Percentiles rank a stretch among this genome's conserved stretches.
Evolutionary conservation across 495 filamentous ascomycete genomes (phyloP).

Genomic region (Cercophora samala): DNA sequence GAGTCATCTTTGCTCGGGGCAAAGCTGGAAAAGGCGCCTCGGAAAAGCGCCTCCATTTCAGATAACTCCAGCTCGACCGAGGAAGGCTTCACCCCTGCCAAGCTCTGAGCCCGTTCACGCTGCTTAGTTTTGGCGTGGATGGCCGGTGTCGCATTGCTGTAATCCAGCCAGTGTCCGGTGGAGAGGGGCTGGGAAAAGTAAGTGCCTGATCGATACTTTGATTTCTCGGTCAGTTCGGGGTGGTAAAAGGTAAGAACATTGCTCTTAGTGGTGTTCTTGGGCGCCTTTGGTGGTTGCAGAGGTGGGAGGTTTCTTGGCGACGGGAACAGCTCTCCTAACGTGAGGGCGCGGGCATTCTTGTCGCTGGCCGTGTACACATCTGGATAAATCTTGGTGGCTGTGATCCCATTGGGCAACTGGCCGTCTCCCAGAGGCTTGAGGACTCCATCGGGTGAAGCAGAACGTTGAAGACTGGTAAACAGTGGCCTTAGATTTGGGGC

Average conservation of each 20-base stretch:
- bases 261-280: conserved; percentile 60
- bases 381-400: conserved; percentile 64
- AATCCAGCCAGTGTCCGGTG: conserved; percentile 66
- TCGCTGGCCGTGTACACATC: conserved; percentile 32
- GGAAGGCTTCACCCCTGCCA: conserved; percentile 58
- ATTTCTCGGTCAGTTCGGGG: conserved; percentile 51
- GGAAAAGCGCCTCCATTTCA: conserved; percentile 70
- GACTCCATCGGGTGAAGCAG: conserved; percentile 38
- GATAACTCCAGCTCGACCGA: conserved; percentile 53
- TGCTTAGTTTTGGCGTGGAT: conserved; percentile 62
- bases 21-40: conserved; percentile 83
- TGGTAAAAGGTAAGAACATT: conserved; percentile 62
- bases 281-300: conserved; percentile 68
- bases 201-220: conserved; percentile 53
- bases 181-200: conserved; percentile 55
- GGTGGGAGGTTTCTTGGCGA: conserved; percentile 63
- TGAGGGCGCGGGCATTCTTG: conserved; percentile 52
- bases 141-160: conserved; percentile 57
- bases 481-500: conserved; percentile 71
- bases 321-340: conserved; percentile 77
- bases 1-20: conserved; percentile 80
- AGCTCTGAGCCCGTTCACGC: conserved; percentile 66
- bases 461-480: conserved; percentile 69
- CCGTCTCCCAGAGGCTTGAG: conserved; percentile 55
- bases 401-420: conserved; percentile 69